Conservation (phyloP, 1,284 basidiomycete genomes). For the Apiotrichum gracile region DNA sequence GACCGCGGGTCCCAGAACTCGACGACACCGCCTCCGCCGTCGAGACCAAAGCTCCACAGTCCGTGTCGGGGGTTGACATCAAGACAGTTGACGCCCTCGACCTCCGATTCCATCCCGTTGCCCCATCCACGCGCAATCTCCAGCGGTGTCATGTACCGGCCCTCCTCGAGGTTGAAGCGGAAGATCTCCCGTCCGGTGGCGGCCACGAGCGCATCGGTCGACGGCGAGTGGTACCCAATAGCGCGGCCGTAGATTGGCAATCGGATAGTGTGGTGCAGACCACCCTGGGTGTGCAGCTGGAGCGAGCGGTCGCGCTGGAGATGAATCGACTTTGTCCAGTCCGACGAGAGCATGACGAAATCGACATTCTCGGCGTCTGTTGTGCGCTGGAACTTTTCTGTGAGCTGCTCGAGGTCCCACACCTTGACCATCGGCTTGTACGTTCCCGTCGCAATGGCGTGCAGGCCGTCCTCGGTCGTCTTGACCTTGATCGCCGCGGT, state of each 20-base stretch:
- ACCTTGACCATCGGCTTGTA: constrained; percentile 98
- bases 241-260: constrained; percentile 91
- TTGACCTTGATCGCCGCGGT: constrained; percentile 89
- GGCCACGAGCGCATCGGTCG: constrained; percentile 70
- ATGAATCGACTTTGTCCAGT: constrained; percentile 99
- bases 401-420: constrained; percentile 90
- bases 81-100: constrained; percentile 78
- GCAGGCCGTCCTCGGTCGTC: constrained; percentile 84
- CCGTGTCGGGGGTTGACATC: constrained; percentile 94
- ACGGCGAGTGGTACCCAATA: constrained; percentile 81
- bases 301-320: constrained; percentile 93
- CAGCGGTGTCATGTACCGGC: constrained; percentile 80
- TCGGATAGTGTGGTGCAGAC: constrained; percentile 84
- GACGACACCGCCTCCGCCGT: constrained; percentile 62
- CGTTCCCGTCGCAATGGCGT: constrained; percentile 89
- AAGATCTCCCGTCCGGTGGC: constrained; percentile 81
- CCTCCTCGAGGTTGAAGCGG: constrained; percentile 91
- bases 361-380: constrained; percentile 97
- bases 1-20: constrained; percentile 96
- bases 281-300: constrained; percentile 90
- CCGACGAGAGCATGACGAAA: constrained; percentile 89
- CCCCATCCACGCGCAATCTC: constrained; percentile 54
- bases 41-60: constrained; percentile 74
- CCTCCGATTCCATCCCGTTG: constrained; percentile 51
- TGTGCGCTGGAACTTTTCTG: constrained; percentile 92